These are phyloP conservation scores for Ogataea ganodermae DNA, from an alignment of 805 yeast genomes.

Conservation along the genomic window DNA sequence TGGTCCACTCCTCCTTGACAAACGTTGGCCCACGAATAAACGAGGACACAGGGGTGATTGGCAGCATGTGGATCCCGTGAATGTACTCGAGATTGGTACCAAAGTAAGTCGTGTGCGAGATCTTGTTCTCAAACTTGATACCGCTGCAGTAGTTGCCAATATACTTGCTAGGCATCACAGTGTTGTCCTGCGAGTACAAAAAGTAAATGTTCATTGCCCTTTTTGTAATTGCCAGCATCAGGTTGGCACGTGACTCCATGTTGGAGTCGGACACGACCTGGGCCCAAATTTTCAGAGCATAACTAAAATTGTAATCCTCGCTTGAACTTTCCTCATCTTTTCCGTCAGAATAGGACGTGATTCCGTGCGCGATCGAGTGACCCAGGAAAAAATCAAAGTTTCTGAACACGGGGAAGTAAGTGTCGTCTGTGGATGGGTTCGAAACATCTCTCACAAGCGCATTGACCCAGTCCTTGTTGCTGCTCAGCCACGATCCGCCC, in stretches of 20 bases:
- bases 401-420: constrained; percentile 60
- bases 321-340: constrained; percentile 66
- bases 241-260: constrained; percentile 54
- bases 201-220: constrained; percentile 54
- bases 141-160: constrained; percentile 61
- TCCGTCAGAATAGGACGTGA: constrained; percentile 58
- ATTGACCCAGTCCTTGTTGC: constrained; percentile 57
- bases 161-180: constrained; percentile 48
- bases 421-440: constrained; percentile 53
- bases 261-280: constrained; percentile 49
- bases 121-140: constrained; percentile 64
- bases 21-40: constrained; percentile 57
- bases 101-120: constrained; percentile 67
- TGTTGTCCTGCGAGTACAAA: constrained; percentile 48
- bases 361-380: constrained; percentile 70
- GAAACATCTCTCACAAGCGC: constrained; percentile 63
- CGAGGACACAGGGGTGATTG: constrained; percentile 65
- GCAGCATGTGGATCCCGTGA: constrained; percentile 77
- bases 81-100: constrained; percentile 58
- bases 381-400: constrained; percentile 68
- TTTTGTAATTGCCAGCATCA: constrained; percentile 56
- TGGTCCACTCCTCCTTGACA: constrained; percentile 68
- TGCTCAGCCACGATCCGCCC: constrained; percentile 52
- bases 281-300: constrained; percentile 71
- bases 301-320: constrained; percentile 66